Evolutionary conservation across 495 filamentous ascomycete species (phyloP).

Genomic region (Echria macrotheca): DNA sequence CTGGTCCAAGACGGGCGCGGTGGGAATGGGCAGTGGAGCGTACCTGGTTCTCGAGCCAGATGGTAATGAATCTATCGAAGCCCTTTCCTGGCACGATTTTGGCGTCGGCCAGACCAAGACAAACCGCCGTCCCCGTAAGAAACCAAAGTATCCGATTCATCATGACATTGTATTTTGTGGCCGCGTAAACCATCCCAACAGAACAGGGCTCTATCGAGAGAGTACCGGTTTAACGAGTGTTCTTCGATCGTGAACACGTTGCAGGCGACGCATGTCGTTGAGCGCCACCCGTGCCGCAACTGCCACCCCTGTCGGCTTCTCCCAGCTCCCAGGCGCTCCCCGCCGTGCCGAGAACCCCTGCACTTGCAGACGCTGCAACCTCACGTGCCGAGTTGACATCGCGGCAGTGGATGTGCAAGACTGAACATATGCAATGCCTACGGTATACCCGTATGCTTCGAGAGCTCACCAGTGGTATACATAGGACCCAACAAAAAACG

Average conservation of each 20-base stretch:
- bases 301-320: neutral
- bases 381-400: too few species aligned
- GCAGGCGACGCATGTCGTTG: neutral
- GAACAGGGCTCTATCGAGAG: neutral
- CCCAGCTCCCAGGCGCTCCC: neutral
- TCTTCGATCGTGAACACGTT: neutral
- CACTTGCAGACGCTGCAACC: neutral
- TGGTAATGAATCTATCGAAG: slow-evolving; percentile 62
- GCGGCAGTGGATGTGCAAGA: too few species aligned
- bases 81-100: slow-evolving; percentile 46
- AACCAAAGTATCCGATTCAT: neutral
- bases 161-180: neutral
- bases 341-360: neutral
- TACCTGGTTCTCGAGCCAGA: slow-evolving; percentile 68
- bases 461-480: too few species aligned
- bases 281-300: neutral
- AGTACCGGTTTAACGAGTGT: neutral
- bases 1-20: neutral
- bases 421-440: too few species aligned
- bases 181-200: neutral
- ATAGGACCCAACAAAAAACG: neutral
- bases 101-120: neutral
- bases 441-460: too few species aligned
- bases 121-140: neutral
- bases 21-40: neutral